Evolutionary conservation across 140 eudicot genomes (phyloP).

Genomic region (Bidens hawaiensis): DNA sequence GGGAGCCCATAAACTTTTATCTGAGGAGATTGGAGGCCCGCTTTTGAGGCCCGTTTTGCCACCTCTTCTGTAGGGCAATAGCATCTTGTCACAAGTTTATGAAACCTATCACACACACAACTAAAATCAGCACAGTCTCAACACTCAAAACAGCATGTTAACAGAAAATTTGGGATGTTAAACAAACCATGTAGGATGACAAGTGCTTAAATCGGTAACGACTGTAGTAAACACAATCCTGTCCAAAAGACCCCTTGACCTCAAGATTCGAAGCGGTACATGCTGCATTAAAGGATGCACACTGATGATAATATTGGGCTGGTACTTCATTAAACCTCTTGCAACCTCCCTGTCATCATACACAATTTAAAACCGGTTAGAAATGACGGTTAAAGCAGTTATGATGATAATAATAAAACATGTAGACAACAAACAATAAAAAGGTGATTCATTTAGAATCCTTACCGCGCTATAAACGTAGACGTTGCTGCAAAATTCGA

Average conservation of each 20-base stretch:
- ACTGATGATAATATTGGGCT: conserved; percentile 90
- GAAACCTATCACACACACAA: conserved; percentile 23
- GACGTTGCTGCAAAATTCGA: conserved; percentile 98
- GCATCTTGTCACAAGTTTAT: conserved; percentile 73
- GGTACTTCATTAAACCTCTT: conserved; percentile 90
- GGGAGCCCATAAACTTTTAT: neutral
- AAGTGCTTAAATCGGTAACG: conserved; percentile 88
- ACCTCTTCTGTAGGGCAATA: no score
- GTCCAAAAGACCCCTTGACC: conserved; percentile 85
- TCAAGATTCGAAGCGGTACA: conserved; percentile 91
- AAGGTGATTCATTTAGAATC: conserved; percentile 1
- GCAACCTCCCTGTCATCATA: conserved; percentile 74
- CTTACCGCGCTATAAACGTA: conserved; percentile 86
- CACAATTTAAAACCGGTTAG: neutral
- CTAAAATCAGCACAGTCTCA: no score
- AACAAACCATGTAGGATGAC: conserved; percentile 96
- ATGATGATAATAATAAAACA: neutral
- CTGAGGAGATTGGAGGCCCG: no score
- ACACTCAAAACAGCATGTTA: no score
- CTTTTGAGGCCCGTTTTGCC: no score
- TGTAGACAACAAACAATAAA: no score
- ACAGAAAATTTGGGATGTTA: conserved; percentile 5
- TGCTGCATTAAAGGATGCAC: conserved; percentile 99
- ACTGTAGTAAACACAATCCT: conserved; percentile 95
- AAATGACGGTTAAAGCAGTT: neutral